Evolutionary conservation across 345 rosid species (phyloP).

Genomic region (Eucalyptus erythrocorys): DNA sequence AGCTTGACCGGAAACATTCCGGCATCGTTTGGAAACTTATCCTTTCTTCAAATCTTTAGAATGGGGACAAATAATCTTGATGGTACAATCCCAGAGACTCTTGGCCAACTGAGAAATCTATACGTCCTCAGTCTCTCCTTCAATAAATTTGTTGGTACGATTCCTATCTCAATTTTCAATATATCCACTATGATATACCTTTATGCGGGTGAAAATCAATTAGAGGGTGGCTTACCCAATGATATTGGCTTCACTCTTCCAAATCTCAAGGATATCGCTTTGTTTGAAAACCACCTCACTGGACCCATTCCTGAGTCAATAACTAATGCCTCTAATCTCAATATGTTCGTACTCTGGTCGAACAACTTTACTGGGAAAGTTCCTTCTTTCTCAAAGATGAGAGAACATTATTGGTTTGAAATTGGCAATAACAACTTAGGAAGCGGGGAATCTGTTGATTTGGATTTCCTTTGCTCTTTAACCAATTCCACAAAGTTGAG

Average conservation of each 20-base stretch:
- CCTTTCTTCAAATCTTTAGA: neutral
- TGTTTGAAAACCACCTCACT: rapidly evolving
- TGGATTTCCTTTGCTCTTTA: neutral
- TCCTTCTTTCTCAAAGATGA: neutral
- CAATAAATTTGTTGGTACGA: neutral
- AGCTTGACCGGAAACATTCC: neutral
- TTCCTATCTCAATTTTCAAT: conserved; percentile 2
- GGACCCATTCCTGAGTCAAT: neutral
- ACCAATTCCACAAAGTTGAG: neutral
- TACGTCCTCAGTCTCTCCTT: rapidly evolving
- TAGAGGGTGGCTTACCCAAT: conserved; percentile 1
- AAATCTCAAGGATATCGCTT: neutral
- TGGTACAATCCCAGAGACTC: neutral
- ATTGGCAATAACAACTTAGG: neutral
- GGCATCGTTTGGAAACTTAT: neutral
- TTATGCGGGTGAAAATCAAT: rapidly evolving
- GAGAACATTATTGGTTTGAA: neutral
- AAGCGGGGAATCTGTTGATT: neutral
- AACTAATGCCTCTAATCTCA: neutral
- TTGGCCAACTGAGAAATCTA: neutral
- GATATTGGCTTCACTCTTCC: conserved; percentile 2
- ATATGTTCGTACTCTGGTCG: rapidly evolving
- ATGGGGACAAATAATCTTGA: neutral
- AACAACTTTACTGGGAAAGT: neutral
- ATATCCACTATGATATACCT: neutral